Percentiles rank a stretch among this genome's conserved stretches.
These are phyloP conservation scores for Pleurotus platypus DNA, from an alignment of 768 basidiomycete genomes.

Conservation along the genomic window DNA sequence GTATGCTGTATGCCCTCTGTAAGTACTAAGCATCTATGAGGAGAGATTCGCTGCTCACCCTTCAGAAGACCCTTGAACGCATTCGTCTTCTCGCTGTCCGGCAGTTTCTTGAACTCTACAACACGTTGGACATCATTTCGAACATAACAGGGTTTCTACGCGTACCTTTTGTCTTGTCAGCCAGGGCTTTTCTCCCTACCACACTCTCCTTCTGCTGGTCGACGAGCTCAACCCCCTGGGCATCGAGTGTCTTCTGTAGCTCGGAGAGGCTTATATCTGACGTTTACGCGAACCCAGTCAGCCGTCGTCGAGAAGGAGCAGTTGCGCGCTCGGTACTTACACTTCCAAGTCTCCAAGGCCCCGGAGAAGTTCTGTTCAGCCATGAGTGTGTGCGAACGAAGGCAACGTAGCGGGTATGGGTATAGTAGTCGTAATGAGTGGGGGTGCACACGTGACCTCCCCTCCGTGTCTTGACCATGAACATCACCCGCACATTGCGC, in stretches of 20 bases:
- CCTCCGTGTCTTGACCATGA: constrained; percentile 8
- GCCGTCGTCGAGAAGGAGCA: background rate
- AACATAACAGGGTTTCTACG: background rate
- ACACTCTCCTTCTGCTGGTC: constrained; percentile 99
- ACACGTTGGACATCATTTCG: background rate
- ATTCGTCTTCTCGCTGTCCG: constrained; percentile 83
- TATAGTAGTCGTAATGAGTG: background rate
- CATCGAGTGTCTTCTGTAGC: constrained; percentile 89
- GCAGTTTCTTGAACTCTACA: constrained; percentile 88
- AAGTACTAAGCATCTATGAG: background rate
- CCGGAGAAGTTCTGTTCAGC: constrained; percentile 89
- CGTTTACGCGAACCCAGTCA: no score
- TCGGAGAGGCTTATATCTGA: constrained; percentile 85
- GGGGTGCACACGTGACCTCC: constrained; percentile 12
- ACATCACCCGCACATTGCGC: constrained; percentile 6
- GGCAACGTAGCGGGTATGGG: background rate
- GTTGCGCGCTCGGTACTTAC: constrained; percentile 36
- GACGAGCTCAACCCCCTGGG: constrained; percentile 91
- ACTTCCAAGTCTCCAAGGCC: constrained; percentile 89
- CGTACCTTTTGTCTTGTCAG: constrained; percentile 96
- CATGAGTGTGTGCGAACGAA: constrained; percentile 19
- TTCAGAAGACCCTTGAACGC: constrained; percentile 91
- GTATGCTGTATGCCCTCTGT: constrained; percentile 56
- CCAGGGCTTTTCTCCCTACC: constrained; percentile 87
- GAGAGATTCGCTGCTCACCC: constrained; percentile 37